Conservation (phyloP, 148 eudicot genomes). For the Spergularia marina region DNA sequence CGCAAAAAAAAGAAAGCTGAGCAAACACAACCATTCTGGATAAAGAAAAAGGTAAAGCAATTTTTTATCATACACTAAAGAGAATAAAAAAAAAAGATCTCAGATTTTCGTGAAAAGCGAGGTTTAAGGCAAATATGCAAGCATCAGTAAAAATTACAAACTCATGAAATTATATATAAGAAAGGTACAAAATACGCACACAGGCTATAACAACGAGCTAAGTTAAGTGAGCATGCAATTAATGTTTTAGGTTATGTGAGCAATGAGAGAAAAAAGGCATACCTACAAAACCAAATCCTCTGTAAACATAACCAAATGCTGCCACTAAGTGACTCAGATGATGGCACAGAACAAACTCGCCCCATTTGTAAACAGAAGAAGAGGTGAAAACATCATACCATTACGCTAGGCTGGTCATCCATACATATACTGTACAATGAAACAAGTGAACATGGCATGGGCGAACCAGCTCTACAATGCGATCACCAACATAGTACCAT, state of each 20-base stretch:
- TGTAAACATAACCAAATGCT: background rate
- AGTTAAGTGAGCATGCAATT: background rate
- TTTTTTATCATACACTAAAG: too few species aligned
- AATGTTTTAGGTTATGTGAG: background rate
- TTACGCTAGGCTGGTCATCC: background rate
- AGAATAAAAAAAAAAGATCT: too few species aligned
- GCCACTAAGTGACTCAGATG: too few species aligned
- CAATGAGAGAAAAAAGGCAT: background rate
- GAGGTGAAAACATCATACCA: background rate
- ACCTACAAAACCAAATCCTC: background rate
- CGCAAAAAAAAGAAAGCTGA: too few species aligned
- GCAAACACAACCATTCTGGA: too few species aligned
- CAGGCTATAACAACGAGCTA: too few species aligned
- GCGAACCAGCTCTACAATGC: background rate
- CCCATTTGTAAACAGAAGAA: too few species aligned
- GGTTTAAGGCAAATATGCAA: background rate
- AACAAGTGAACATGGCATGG: background rate
- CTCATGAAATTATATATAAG: background rate
- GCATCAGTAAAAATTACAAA: background rate
- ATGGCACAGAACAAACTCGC: too few species aligned
- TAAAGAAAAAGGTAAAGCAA: too few species aligned
- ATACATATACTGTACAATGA: background rate
- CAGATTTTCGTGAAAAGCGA: too few species aligned
- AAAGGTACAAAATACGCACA: background rate
- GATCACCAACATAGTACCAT: background rate